Base-by-base conservation (phyloP, 345 rosid species). In the Camelina neglecta region DNA sequence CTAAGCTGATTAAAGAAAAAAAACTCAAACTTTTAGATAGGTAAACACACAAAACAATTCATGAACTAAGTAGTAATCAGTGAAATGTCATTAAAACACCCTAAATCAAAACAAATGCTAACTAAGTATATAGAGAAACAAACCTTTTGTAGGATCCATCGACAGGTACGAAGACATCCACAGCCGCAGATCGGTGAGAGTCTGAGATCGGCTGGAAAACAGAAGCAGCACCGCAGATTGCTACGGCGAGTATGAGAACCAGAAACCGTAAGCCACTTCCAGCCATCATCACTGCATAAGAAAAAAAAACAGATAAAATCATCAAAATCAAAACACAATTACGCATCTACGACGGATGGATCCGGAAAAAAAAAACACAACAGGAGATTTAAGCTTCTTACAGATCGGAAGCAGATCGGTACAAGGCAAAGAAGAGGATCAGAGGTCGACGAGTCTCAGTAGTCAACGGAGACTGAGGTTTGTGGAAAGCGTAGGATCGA, bases 141-240 rank as follows among this genome's bases (percentile, higher is more conserved):
- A 56, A 96, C 99, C 98, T 96, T 42, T 74, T 71, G 71, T 83
- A 87, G 49, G 93, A 92, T 71, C 92, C 93, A 78, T 85, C 88
- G 18, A 47, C 75, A 7, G 86, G 84, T 26, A 72, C 42, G 77
- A 91, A 91, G 78, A 93, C 80, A 73, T 91, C 96, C 6, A 80
- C 26, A 74, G 99, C 98, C n/a, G 89, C 93, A 29, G 99, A 93
- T 84, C 97, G 90, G 81, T 96, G 98, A 78, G 90, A 72, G 55
- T 86, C 93, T 4, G 95, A 91, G 78, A 96, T 86, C 57, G 98
- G 99, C n/a, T 86, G 87, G 54, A 83, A 73, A 69, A 85, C 79
- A 31, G 90, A 76, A 57, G 91, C 86, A 57, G 92, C 84, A 41
- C 78, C 62, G 78, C 80, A 85, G 72, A 87, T 83, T 86, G 87